Percentiles rank a stretch among this genome's conserved stretches.
Evolutionary conservation across 179 eudicot genomes (phyloP).

Genomic region (Camellia oleifera): DNA sequence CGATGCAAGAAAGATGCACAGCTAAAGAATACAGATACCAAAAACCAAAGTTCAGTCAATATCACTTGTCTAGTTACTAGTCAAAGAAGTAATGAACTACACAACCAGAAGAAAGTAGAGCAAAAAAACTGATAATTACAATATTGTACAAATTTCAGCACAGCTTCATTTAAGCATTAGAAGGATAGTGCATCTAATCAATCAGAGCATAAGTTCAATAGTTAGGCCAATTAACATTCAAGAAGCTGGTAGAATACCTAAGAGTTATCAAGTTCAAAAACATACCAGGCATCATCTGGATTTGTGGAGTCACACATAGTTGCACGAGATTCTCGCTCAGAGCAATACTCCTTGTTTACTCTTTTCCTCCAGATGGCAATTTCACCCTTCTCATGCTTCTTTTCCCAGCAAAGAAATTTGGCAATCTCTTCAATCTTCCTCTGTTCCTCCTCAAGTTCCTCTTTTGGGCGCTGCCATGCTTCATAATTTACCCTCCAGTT

Average conservation of each 20-base stretch:
- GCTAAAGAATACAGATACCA: too few species aligned
- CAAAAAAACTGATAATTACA: neutral
- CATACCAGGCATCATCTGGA: constrained; percentile 39
- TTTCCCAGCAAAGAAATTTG: constrained; percentile 38
- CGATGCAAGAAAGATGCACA: too few species aligned
- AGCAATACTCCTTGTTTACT: constrained; percentile 22
- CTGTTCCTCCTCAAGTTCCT: constrained; percentile 34
- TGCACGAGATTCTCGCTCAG: constrained; percentile 23
- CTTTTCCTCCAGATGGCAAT: constrained; percentile 37
- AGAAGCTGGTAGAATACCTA: neutral
- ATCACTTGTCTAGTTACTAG: neutral
- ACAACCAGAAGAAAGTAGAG: neutral
- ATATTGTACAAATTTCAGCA: neutral
- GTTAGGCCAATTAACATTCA: neutral
- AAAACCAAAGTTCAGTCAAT: too few species aligned
- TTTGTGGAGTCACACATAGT: constrained; percentile 26
- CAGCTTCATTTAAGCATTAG: too few species aligned
- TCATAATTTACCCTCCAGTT: constrained; percentile 28
- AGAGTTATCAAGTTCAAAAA: neutral
- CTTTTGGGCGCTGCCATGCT: constrained; percentile 33
- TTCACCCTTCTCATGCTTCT: constrained; percentile 35
- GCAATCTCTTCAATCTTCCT: constrained; percentile 32
- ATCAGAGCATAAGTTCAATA: neutral
- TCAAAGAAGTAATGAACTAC: neutral
- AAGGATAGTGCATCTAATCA: neutral